A percentile compares a stretch with the other conserved stretches of the same genome.
These are phyloP conservation scores for Leccinum boreale DNA, from an alignment of 768 basidiomycete genomes.

Conservation along the genomic window DNA sequence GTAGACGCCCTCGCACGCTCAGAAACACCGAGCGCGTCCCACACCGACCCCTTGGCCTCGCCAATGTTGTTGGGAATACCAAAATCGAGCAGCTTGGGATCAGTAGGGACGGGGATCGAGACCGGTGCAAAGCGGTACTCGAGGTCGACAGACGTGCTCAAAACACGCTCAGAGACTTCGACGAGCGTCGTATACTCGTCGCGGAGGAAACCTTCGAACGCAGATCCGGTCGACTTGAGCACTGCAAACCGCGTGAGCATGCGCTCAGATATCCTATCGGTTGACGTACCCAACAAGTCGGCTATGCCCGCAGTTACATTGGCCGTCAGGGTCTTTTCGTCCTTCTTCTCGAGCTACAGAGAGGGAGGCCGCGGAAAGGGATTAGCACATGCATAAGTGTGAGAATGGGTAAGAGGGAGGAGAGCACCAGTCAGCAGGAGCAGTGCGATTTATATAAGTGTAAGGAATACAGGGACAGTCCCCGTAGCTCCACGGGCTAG, in stretches of 20 bases:
- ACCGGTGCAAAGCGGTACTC: conserved; percentile 60
- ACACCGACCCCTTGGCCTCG: conserved; percentile 46
- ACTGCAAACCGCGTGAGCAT: conserved; percentile 41
- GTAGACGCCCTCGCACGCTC: conserved; percentile 58
- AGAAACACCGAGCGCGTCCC: conserved; percentile 56
- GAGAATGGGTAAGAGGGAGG: background rate
- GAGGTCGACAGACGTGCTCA: conserved; percentile 85
- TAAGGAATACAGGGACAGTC: background rate
- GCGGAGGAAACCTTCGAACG: conserved; percentile 74
- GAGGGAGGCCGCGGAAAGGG: background rate
- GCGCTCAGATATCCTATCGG: background rate
- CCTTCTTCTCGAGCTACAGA: conserved; percentile 61
- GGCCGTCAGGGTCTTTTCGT: conserved; percentile 60
- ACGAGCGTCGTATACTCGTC: conserved; percentile 89
- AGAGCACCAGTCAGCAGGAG: background rate
- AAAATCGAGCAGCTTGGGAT: conserved; percentile 54
- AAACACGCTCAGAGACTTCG: conserved; percentile 84
- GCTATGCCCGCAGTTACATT: conserved; percentile 64
- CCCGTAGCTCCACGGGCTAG: conserved; percentile 23
- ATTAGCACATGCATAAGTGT: background rate
- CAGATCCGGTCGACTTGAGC: conserved; percentile 85
- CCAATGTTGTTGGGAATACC: conserved; percentile 33
- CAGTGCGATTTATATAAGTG: conserved; percentile 14
- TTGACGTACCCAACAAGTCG: conserved; percentile 72
- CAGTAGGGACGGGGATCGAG: conserved; percentile 43